phyloP scores from a whole-genome alignment of 306 rosid species.

The Begonia fuchsioides region DNA sequence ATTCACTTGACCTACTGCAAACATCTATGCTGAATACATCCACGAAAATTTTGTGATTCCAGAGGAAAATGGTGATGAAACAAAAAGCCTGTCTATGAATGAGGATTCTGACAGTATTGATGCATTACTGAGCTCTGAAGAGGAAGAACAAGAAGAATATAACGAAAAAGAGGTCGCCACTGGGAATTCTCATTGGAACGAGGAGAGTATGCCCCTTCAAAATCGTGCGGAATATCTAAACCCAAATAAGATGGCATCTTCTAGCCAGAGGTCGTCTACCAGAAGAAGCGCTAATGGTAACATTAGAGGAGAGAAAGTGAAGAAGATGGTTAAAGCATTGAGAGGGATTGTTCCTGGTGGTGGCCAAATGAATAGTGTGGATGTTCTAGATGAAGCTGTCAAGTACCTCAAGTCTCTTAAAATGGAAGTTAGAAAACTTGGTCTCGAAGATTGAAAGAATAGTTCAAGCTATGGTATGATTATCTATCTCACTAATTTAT shows the following conservation, averaged over 20 bases:
- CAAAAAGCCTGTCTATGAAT: slow-evolving; percentile 40
- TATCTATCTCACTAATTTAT: too few species aligned
- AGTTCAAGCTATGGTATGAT: too few species aligned
- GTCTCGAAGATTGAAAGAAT: slow-evolving; percentile 28
- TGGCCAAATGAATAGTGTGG: slow-evolving; percentile 44
- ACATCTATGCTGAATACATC: slow-evolving; percentile 28
- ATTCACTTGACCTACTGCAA: slow-evolving; percentile 33
- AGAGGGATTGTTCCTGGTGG: slow-evolving; percentile 80
- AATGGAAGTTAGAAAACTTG: slow-evolving; percentile 66
- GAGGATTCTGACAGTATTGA: slow-evolving; percentile 75
- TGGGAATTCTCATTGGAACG: slow-evolving; percentile 52
- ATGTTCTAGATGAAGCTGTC: slow-evolving; percentile 81
- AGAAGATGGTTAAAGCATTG: slow-evolving; percentile 66
- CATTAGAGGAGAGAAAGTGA: slow-evolving; percentile 48
- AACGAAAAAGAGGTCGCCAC: slow-evolving; percentile 84
- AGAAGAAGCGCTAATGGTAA: slow-evolving; percentile 27
- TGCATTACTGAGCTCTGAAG: slow-evolving; percentile 83
- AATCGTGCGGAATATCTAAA: slow-evolving; percentile 55
- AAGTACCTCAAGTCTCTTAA: slow-evolving; percentile 84
- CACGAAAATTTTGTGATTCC: slow-evolving; percentile 28
- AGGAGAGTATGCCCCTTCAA: slow-evolving; percentile 38
- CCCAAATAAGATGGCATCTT: slow-evolving; percentile 31
- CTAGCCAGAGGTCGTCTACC: slow-evolving; percentile 24
- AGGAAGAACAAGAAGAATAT: slow-evolving; percentile 44
- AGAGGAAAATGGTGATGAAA: slow-evolving; percentile 22